Conservation (phyloP, 2,329 filamentous ascomycete genomes). For the Penicillium concentricum region DNA sequence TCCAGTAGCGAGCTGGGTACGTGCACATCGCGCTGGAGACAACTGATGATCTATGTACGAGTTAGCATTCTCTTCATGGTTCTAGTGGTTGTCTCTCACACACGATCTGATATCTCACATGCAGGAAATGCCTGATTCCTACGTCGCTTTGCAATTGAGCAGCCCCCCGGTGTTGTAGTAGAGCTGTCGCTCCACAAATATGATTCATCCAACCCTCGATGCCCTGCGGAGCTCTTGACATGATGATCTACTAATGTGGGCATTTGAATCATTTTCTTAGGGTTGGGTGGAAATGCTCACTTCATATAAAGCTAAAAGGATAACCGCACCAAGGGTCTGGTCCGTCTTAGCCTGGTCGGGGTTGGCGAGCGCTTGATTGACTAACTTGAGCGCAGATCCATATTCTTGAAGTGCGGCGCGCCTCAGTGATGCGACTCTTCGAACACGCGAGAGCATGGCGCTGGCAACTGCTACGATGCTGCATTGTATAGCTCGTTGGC, state of each 20-base stretch:
- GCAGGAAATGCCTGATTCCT: background rate
- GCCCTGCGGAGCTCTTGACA: slow-evolving; percentile 45
- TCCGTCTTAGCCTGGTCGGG: slow-evolving; percentile 35
- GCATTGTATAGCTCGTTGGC: slow-evolving; percentile 38
- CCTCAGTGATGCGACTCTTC: slow-evolving; percentile 48
- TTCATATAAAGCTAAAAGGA: slow-evolving; percentile 62
- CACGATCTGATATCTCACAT: background rate
- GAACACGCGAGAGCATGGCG: slow-evolving; percentile 57
- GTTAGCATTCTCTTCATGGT: too few relatives aligned
- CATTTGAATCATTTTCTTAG: background rate
- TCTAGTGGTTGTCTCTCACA: too few relatives aligned
- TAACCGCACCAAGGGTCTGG: slow-evolving; percentile 52
- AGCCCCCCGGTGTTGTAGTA: slow-evolving; percentile 29
- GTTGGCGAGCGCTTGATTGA: slow-evolving; percentile 35
- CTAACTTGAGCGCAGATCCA: slow-evolving; percentile 51
- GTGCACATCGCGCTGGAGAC: too few relatives aligned
- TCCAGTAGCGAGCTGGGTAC: background rate
- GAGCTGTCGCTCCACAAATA: slow-evolving; percentile 58
- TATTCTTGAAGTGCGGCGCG: slow-evolving; percentile 54
- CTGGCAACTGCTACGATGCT: slow-evolving; percentile 59
- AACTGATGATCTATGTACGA: too few relatives aligned
- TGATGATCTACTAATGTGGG: slow-evolving; percentile 29
- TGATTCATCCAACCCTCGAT: slow-evolving; percentile 57
- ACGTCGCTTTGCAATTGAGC: background rate
- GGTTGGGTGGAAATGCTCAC: slow-evolving; percentile 36